Conservation (phyloP, 2,329 filamentous ascomycete species). For the Scorias spongiosa region DNA sequence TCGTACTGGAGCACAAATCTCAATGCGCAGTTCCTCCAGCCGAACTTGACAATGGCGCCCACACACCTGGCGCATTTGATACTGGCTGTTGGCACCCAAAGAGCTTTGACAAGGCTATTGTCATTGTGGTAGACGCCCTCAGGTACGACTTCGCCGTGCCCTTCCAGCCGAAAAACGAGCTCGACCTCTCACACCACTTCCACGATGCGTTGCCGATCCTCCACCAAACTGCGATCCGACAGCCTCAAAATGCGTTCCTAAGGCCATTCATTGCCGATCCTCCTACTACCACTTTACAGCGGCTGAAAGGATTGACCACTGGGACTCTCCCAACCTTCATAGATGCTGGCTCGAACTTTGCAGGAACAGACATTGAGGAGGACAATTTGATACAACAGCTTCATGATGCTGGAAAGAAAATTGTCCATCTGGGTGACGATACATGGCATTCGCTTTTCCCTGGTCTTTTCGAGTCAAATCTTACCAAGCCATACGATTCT, state of each 20-base stretch:
- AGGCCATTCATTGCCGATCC: constrained; percentile 94
- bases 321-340: constrained; percentile 91
- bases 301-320: constrained; percentile 86
- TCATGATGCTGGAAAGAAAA: constrained; percentile 50
- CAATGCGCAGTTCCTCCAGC: constrained; percentile 64
- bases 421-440: constrained; percentile 94
- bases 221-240: constrained; percentile 61
- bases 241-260: constrained; percentile 72
- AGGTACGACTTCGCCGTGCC: constrained; percentile 95
- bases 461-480: constrained; percentile 74
- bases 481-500: constrained; percentile 83
- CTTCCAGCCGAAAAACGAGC: constrained; percentile 38
- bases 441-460: constrained; percentile 93
- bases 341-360: constrained; percentile 88
- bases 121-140: constrained; percentile 83
- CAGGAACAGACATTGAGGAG: constrained; percentile 87
- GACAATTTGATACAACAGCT: constrained; percentile 60
- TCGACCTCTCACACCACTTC: constrained; percentile 45
- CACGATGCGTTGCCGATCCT: constrained; percentile 81
- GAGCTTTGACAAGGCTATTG: constrained; percentile 78
- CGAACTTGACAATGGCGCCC: constrained; percentile 21
- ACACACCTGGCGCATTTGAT: constrained; percentile 25
- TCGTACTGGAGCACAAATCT: constrained; percentile 63
- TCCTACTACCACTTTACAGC: constrained; percentile 81
- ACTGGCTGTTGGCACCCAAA: constrained; percentile 92